phyloP scores from a whole-genome alignment of 371 early-diverging fungal genomes.

The Rhizomucor miehei region DNA sequence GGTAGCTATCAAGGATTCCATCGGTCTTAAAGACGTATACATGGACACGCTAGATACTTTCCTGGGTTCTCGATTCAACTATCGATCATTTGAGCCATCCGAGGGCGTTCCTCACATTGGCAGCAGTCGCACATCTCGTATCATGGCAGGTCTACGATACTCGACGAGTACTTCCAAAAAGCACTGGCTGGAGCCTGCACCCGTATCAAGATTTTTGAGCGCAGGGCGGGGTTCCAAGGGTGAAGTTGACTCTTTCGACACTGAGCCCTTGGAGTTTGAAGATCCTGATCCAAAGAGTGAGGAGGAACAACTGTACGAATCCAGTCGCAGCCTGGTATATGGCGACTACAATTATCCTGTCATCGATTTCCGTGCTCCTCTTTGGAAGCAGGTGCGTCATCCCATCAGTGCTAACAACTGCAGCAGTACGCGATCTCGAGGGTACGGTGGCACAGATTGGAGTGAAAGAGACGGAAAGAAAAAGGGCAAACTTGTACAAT shows the following conservation, averaged over 20 bases:
- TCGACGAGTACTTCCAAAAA: slow-evolving; percentile 72
- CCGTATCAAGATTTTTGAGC: slow-evolving; percentile 33
- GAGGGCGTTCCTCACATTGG: slow-evolving; percentile 63
- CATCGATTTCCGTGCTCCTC: slow-evolving; percentile 43
- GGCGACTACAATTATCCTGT: slow-evolving; percentile 59
- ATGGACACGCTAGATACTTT: slow-evolving; percentile 80
- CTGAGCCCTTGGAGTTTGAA: slow-evolving; percentile 36
- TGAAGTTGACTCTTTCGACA: slow-evolving; percentile 18
- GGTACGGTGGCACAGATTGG: slow-evolving; percentile 14
- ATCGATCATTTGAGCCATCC: slow-evolving; percentile 78
- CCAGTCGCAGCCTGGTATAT: slow-evolving; percentile 43
- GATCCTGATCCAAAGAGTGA: slow-evolving; percentile 38
- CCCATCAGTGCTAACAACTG: slow-evolving; percentile 2
- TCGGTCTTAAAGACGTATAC: slow-evolving; percentile 81
- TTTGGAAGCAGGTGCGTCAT: slow-evolving; percentile 36
- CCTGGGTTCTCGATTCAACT: slow-evolving; percentile 74
- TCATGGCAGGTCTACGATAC: slow-evolving; percentile 79
- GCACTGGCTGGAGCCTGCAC: slow-evolving; percentile 69
- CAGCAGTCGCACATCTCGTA: slow-evolving; percentile 56
- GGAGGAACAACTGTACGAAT: slow-evolving; percentile 38
- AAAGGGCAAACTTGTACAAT: slow-evolving; percentile 7
- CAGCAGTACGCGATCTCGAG: slow-evolving; percentile 7
- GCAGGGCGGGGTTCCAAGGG: slow-evolving; percentile 38
- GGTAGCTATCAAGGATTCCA: slow-evolving; percentile 78
- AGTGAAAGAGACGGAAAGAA: neutral